A percentile compares a stretch with the other conserved stretches of the same genome.
Conservation (phyloP, 2,329 filamentous ascomycete species). For the Emericellopsis cladophorae region DNA sequence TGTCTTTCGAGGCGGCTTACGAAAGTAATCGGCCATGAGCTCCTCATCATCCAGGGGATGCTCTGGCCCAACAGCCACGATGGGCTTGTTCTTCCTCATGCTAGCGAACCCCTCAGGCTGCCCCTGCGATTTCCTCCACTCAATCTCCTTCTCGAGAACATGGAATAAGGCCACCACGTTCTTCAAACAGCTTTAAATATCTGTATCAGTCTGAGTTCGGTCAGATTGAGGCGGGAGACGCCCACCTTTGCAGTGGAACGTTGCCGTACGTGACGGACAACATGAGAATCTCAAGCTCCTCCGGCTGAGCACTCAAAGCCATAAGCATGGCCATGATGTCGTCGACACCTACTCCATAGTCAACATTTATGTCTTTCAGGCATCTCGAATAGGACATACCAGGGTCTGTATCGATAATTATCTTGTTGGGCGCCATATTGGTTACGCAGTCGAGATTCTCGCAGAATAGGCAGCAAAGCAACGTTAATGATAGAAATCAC, state of each 20-base stretch:
- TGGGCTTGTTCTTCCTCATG: constrained; percentile 60
- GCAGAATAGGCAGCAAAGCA: too few species aligned
- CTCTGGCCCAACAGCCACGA: constrained; percentile 77
- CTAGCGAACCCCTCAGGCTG: constrained; percentile 58
- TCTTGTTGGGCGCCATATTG: constrained; percentile 54
- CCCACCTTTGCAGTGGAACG: constrained; percentile 69
- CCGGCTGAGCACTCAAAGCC: constrained; percentile 66
- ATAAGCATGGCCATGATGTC: constrained; percentile 83
- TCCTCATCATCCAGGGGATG: constrained; percentile 75
- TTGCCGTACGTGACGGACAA: constrained; percentile 92
- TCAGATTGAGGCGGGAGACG: background rate
- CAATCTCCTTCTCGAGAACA: constrained; percentile 76
- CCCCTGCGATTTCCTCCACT: constrained; percentile 64
- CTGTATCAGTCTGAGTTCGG: background rate
- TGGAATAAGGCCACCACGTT: constrained; percentile 89
- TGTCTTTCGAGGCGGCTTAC: constrained; percentile 37
- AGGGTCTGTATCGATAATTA: constrained; percentile 96
- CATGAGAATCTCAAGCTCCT: constrained; percentile 77
- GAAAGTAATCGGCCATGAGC: constrained; percentile 77
- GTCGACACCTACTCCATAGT: constrained; percentile 55
- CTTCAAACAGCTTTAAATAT: constrained; percentile 53
- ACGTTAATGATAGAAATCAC: too few species aligned
- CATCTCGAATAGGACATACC: constrained; percentile 29
- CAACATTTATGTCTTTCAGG: constrained; percentile 3
- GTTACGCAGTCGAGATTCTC: background rate